A percentile compares a stretch with the other conserved stretches of the same genome.
Conservation (phyloP, 371 early-diverging fungal species). For the Mucor sp. region DNA sequence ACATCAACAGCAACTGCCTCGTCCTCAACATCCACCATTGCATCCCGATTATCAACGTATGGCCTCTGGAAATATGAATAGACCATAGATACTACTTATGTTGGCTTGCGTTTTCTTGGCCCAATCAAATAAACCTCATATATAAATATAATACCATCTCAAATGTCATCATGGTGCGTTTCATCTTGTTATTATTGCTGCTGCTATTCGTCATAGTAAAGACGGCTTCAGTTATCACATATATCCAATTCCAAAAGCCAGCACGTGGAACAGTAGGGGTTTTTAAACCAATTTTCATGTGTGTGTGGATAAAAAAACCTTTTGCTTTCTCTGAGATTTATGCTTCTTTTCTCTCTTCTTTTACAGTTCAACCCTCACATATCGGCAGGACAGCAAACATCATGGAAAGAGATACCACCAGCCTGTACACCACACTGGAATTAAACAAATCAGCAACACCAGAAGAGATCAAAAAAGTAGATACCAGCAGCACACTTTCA, state of each 20-base stretch:
- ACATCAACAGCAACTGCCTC: neutral
- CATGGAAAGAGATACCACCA: slow-evolving; percentile 12
- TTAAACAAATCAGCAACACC: slow-evolving; percentile 60
- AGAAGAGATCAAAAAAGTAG: slow-evolving; percentile 70
- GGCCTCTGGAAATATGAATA: neutral
- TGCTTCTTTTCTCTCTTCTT: neutral
- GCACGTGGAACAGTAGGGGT: neutral
- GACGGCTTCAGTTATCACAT: neutral
- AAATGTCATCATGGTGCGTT: neutral
- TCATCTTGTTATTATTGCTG: neutral
- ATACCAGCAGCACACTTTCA: neutral
- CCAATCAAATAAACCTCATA: too few relatives aligned
- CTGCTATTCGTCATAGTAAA: neutral
- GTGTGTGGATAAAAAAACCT: neutral
- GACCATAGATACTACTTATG: neutral
- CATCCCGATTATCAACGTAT: neutral
- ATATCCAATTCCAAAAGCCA: neutral
- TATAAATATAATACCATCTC: neutral
- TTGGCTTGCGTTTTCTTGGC: neutral
- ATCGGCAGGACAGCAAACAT: neutral
- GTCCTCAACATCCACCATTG: neutral
- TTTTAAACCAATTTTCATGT: neutral
- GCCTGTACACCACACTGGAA: slow-evolving; percentile 59
- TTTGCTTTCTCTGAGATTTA: neutral
- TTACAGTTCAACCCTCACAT: neutral